Evolutionary conservation across 2,329 filamentous ascomycete species (phyloP).

Genomic region (Verticillium nonalfalfae): DNA sequence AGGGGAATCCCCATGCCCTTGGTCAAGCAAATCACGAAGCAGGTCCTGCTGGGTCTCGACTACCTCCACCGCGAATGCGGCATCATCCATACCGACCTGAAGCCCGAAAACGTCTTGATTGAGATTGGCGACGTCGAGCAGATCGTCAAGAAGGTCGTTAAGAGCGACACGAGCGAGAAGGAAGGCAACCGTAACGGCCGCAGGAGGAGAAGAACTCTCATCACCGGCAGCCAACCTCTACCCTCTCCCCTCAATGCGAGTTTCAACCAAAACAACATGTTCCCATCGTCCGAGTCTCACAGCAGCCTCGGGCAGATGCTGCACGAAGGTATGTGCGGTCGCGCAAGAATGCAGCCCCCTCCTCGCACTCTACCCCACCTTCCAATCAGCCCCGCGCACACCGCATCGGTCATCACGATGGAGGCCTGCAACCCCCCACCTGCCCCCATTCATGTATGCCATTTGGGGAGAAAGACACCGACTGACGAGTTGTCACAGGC

Average conservation of each 20-base stretch:
- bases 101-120: constrained; percentile 97
- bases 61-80: constrained; percentile 97
- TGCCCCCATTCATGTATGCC: neutral
- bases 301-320: constrained; percentile 80
- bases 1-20: constrained; percentile 92
- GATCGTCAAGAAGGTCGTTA: constrained; percentile 93
- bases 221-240: constrained; percentile 93
- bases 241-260: constrained; percentile 90
- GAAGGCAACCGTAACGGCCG: constrained; percentile 90
- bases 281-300: constrained; percentile 55
- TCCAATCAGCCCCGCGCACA: neutral
- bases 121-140: constrained; percentile 99
- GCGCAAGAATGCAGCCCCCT: neutral
- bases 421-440: neutral
- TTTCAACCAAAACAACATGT: constrained; percentile 76
- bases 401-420: neutral
- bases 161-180: constrained; percentile 68
- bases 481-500: constrained; percentile 15
- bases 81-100: constrained; percentile 96
- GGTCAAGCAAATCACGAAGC: constrained; percentile 98
- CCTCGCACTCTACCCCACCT: neutral
- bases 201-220: constrained; percentile 82
- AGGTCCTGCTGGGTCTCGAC: constrained; percentile 90
- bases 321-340: constrained; percentile 58
- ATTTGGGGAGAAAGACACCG: neutral